Base-by-base conservation (phyloP, 2,329 filamentous ascomycete genomes). In the Diplodia sapinea region DNA sequence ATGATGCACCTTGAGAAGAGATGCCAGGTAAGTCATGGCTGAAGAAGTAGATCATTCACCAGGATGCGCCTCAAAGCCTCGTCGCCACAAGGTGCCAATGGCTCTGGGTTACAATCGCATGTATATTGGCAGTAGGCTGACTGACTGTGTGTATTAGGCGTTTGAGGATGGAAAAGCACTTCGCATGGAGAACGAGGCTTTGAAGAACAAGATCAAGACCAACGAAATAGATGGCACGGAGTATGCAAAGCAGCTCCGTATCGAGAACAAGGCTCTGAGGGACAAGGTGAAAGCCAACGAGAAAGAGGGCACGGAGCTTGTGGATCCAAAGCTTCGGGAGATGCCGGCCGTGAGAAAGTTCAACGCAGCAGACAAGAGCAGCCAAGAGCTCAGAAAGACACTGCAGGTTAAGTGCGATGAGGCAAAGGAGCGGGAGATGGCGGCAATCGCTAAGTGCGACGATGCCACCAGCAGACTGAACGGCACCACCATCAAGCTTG, bases 21-120 rank as follows among this genome's bases (percentile, higher is more conserved):
- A 29, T 62, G 57, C n/a, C 15, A 12, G 26, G 57, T 62, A 49
- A 62, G 57, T 47, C 40, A 47, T 47, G 31, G 31, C 31, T 33
- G 31, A 33, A 8, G 31, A 33, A 33, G 31, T 9, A 33, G 31
- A 33, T 15, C 40, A 13, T 43, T n/a, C 40, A 17, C 4, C 31
- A 33, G 31, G 1, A 33, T 33, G 31, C 31, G 6, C 8, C 31
- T 33, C 31, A 33, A 33, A 33, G 6, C 31, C 7, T 33, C 31
- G 31, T 33, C 31, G 31, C 8, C 31, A 33, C 31, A 33, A 7
- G 1, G 6, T 11, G 9, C 36, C 36, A 11, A 11, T 38, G 36
- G 36, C 13, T 38, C 36, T 38, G 11, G 11, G 36, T 3, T 38
- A 38, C 11, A 12, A 11, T 12, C 2, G 36, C 36, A 38, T 38